A percentile compares a stretch with the other conserved stretches of the same genome.
Conservation (phyloP, 139 green algal genomes). For the Gonium pectorale region DNA sequence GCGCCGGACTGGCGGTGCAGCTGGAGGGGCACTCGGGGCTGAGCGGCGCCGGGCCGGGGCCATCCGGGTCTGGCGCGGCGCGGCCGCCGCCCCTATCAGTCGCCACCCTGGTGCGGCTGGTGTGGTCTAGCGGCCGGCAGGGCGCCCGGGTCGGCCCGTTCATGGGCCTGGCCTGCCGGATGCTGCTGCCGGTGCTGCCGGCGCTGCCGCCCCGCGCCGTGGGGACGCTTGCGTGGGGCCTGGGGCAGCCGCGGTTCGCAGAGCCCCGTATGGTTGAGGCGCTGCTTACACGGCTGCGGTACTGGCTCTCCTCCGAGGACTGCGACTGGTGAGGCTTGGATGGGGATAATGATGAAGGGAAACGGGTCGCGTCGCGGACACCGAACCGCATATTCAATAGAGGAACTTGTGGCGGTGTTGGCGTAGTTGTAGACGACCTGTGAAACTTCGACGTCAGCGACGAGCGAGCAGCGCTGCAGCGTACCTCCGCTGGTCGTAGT, state of each 20-base stretch:
- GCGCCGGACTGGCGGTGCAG: too few species aligned
- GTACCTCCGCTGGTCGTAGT: too few species aligned
- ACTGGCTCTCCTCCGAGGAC: slow-evolving; percentile 7
- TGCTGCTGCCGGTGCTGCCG: slow-evolving; percentile 5
- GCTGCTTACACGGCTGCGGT: slow-evolving; percentile 1
- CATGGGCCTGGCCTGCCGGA: background rate
- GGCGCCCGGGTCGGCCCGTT: background rate
- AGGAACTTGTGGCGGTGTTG: too few species aligned
- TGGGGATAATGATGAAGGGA: background rate
- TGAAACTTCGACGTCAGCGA: too few species aligned
- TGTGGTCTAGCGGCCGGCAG: slow-evolving; percentile 17
- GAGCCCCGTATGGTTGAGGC: background rate
- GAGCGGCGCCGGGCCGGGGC: too few species aligned
- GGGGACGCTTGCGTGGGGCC: slow-evolving; percentile 21
- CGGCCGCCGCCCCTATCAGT: background rate
- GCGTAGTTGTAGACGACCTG: too few species aligned
- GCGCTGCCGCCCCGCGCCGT: background rate
- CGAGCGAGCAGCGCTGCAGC: too few species aligned
- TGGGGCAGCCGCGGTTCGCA: slow-evolving; percentile 20
- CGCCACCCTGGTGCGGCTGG: slow-evolving; percentile 4
- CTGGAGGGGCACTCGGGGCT: too few species aligned
- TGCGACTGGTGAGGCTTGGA: background rate
- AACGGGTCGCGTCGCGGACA: too few species aligned
- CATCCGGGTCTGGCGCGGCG: too few species aligned
- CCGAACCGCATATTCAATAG: too few species aligned